Evolutionary conservation across 768 basidiomycete species (phyloP), one percentile per base, ranked within the genome.

Genomic region (Harrya chromipes): DNA sequence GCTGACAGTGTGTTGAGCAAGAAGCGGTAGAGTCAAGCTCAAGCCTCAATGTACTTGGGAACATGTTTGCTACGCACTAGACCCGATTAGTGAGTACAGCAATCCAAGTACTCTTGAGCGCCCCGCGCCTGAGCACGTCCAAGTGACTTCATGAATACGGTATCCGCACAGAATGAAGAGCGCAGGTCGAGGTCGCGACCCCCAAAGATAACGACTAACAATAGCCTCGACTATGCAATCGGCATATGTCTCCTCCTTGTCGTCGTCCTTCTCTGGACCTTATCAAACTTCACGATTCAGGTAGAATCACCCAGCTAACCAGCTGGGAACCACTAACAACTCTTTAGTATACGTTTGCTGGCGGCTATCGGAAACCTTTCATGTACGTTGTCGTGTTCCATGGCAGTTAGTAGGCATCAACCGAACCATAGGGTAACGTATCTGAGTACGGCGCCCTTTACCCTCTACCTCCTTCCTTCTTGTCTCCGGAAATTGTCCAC

Each of bases 351-450:
- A 61, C 82, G 51, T 79, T 80, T 46, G 72, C 71, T 17, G 78
- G 71, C 33, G 91, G 90, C 36, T 95, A 84, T 59, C 81, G 85
- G 64, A 97, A 97, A 62, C 92, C 92, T 9, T 98, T 95, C 69
- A 73, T 94, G 94, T 85, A 53, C 50, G 79, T 69, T 43, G 24
- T 35, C 24, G 31, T 21, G 42, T 31, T 34, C 40, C 10, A 31
- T 23, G 33, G 40, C n/a, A 39, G 20, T 24, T 41, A 4, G 43
- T 24, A 2, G 34, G 36, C 27, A 11, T 40, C 55, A 46, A 61
- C 43, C n/a, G 23, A 20, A 19, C 26, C 21, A 19, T 49, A 90
- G 89, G 49, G 79, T 91, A 43, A 94, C 95, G 11, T 98, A 97
- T 62, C 73, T 95, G 63, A 93, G 86, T 69, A 97, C 94, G 1